Conservation (phyloP, 1,284 basidiomycete genomes). For the Tetrapyrgos nigripes region DNA sequence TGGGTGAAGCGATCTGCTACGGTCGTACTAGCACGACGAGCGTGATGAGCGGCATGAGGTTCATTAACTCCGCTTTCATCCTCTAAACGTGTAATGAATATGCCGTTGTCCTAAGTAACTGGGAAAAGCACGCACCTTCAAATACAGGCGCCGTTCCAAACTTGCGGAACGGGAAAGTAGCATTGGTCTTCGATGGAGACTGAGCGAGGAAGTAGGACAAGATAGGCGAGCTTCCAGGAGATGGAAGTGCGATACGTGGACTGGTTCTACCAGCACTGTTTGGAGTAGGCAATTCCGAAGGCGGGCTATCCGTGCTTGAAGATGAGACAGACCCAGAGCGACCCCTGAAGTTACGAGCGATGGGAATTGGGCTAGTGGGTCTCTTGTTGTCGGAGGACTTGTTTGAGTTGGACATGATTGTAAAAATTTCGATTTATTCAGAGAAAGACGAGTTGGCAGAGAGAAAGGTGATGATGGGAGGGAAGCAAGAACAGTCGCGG, state of each 20-base stretch:
- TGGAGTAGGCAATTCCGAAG: conserved; percentile 54
- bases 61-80: conserved; percentile 57
- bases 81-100: not conserved
- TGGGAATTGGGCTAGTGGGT: conserved; percentile 74
- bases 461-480: conserved; percentile 3
- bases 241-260: conserved; percentile 54
- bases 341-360: conserved; percentile 43
- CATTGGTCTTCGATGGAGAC: conserved; percentile 53
- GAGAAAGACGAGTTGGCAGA: conserved; percentile 11
- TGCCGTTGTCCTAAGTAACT: not conserved
- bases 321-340: conserved; percentile 67
- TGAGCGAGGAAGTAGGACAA: conserved; percentile 71
- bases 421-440: conserved; percentile 6
- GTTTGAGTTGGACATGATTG: conserved; percentile 36
- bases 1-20: conserved; percentile 56
- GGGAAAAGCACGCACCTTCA: conserved; percentile 55
- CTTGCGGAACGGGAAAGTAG: conserved; percentile 68
- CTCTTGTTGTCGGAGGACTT: conserved; percentile 37
- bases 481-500: not conserved
- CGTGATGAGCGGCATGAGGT: conserved; percentile 50
- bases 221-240: conserved; percentile 70
- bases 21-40: conserved; percentile 55
- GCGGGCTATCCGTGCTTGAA: conserved; percentile 54
- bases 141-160: conserved; percentile 60
- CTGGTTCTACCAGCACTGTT: conserved; percentile 39